Base-by-base conservation (phyloP, 345 rosid genomes). In the Euphorbia lathyris region DNA sequence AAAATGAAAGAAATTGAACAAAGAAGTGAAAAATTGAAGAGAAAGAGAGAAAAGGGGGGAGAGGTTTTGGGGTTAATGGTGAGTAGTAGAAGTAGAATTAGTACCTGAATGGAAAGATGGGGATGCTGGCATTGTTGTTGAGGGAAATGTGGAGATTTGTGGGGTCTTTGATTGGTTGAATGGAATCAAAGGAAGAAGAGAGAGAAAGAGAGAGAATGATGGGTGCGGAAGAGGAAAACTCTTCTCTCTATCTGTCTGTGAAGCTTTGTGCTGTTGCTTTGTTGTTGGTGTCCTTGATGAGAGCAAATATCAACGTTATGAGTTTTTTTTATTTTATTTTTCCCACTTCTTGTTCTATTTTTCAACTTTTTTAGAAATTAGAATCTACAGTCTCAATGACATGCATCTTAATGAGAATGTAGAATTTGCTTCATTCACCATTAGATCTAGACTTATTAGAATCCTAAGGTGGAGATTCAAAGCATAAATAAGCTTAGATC, bases 121-220 rank as follows among this genome's bases (percentile, higher is more conserved):
- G 22, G 97, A 86, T 74, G 97, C 87, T 72, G 97, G 94, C 97
- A 91, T 91, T 84, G 73, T 23, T 55, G 68, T 59, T 20, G 78
- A 69, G 78, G 70, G 70, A 69, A 75, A 75, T 74, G 73, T 55
- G 68, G 78, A 74, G 78, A 75, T 40, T 55, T 68, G 77, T 74
- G 77, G 77, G 77, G 77, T 74, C 77, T 68, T 68, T 52, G 62
- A 67, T 67, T 74, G 77, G 72, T 68, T 50, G 38, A 20, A 66
- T 48, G 56, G 69, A 71, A 64, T 72, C 75, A 52, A 52, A 62
- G 26, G 29, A 29, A n/a, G 3, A 32, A 32, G 14, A 38, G 59
- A 8, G 69, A 32, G 13, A 48, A 52, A 56, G 48, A 67, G 22
- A 56, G 40, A n/a, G n/a, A n/a, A n/a, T n/a, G n/a, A n/a, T n/a